Evolutionary conservation across 2,329 filamentous ascomycete species (phyloP).

Genomic region (Trichothecium roseum): DNA sequence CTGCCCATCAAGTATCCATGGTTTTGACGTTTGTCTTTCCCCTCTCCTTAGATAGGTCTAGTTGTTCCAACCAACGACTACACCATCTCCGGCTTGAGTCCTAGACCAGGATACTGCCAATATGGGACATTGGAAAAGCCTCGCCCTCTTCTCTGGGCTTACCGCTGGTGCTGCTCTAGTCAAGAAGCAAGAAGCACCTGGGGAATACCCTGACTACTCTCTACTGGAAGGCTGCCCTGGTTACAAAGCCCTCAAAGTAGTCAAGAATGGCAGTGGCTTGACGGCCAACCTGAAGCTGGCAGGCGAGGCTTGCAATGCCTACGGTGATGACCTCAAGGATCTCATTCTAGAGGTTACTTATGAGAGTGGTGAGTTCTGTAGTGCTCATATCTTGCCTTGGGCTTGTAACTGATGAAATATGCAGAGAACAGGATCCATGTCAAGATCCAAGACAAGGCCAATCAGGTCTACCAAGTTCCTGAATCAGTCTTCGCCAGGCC

Average conservation of each 20-base stretch:
- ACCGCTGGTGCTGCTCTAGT: not conserved
- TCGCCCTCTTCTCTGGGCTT: slow-evolving; percentile 1
- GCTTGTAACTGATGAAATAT: not conserved
- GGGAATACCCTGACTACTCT: slow-evolving; percentile 4
- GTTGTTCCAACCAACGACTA: too few relatives aligned
- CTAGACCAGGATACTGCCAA: not conserved
- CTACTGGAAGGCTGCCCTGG: slow-evolving; percentile 48
- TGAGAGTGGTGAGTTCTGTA: slow-evolving; percentile 14
- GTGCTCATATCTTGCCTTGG: not conserved
- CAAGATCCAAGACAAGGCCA: slow-evolving; percentile 59
- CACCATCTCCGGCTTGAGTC: too few relatives aligned
- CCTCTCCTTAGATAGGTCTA: too few relatives aligned
- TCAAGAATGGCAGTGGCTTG: slow-evolving; percentile 40
- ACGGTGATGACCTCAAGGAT: slow-evolving; percentile 62
- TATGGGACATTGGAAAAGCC: slow-evolving; percentile 2
- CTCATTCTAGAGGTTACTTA: slow-evolving; percentile 52
- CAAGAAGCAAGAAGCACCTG: not conserved
- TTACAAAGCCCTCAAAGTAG: slow-evolving; percentile 54
- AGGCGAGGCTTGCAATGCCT: slow-evolving; percentile 63
- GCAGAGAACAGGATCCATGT: slow-evolving; percentile 61
- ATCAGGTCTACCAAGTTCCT: slow-evolving; percentile 65
- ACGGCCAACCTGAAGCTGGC: slow-evolving; percentile 62
- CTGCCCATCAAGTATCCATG: too few relatives aligned
- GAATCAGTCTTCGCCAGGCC: slow-evolving; percentile 54
- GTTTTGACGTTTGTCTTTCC: too few relatives aligned